phyloP scores from a whole-genome alignment of 257 asterid genomes.

The Solanum etuberosum region DNA sequence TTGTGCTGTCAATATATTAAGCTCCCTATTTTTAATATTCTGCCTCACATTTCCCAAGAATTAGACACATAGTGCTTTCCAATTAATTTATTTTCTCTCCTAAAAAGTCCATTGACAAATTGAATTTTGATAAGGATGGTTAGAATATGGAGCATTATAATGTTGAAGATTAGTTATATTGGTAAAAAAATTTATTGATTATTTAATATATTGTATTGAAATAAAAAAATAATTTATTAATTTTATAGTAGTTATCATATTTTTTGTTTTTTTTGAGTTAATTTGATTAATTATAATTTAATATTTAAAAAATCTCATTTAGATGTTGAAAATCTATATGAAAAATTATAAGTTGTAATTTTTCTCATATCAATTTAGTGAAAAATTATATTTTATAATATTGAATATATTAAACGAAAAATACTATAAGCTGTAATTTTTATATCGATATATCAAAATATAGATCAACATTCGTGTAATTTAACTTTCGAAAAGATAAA shows the following conservation, averaged over 20 bases:
- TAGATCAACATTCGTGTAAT: not conserved
- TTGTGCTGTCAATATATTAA: not conserved
- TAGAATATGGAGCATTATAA: not conserved
- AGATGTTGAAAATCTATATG: too few relatives aligned
- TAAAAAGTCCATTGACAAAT: not conserved
- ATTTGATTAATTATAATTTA: too few relatives aligned
- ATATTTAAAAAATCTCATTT: too few relatives aligned
- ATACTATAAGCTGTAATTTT: too few relatives aligned
- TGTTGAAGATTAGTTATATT: not conserved
- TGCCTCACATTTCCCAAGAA: not conserved
- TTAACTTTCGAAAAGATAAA: not conserved
- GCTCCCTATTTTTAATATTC: not conserved
- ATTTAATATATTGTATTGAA: not conserved
- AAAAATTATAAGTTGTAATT: too few relatives aligned
- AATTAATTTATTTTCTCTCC: not conserved
- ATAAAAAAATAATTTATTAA: too few relatives aligned
- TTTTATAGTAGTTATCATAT: too few relatives aligned
- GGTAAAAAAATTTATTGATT: not conserved
- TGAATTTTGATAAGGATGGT: not conserved
- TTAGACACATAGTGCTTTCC: not conserved
- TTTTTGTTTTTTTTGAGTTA: too few relatives aligned
- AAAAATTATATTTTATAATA: too few relatives aligned
- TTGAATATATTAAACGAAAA: too few relatives aligned
- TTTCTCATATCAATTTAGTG: too few relatives aligned
- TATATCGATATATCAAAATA: not conserved